Evolutionary conservation across 2,329 filamentous ascomycete species (phyloP), one percentile per base, ranked within the genome.

Genomic region (Penicillium aurantiogriseum): DNA sequence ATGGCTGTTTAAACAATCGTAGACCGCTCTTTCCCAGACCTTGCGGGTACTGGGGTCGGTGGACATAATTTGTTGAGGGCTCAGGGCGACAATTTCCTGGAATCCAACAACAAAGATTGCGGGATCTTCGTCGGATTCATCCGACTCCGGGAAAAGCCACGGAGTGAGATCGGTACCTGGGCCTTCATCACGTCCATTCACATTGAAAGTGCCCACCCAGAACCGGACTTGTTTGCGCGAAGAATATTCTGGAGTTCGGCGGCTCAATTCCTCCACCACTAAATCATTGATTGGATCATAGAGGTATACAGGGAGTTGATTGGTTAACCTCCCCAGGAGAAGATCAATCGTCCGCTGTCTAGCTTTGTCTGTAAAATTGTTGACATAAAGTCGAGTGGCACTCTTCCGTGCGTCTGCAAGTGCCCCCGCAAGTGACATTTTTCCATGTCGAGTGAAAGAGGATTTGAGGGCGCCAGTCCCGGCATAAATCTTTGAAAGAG

Each of bases 41-140:
- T 91, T 87, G 63, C 93, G 90, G 53, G 90, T 85, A 3, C 87
- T 86, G 1, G 94, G 94, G 71, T 99, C 93, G 59, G 92, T 97
- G 63, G 95, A 96, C 92, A 99, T 97, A 69, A 99, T 97, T 70
- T 99, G 94, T 72, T 97, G 93, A 17, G 95, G 94, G 67, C 91
- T 97, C 46, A 99, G 80, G 70, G 96, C 91, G n/a, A 99, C 94
- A 61, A 99, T 97, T 74, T 99, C 94, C 71, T 99, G 94, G 67
- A 99, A 97, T 0, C 91, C 94, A 17, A 97, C 88, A 8, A 89
- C 92, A 51, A 96, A 87, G 38, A 99, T 90, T 57, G 93, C 90
- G 6, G 94, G 92, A 59, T 90, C 86, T 46, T 83, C 77, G 44
- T 81, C 76, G n/a, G 80, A 77, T 19, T 74, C 66, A 48, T 84